phyloP scores from a whole-genome alignment of 192 early-diverging fungal genomes.

The Backusella morwellensis region DNA sequence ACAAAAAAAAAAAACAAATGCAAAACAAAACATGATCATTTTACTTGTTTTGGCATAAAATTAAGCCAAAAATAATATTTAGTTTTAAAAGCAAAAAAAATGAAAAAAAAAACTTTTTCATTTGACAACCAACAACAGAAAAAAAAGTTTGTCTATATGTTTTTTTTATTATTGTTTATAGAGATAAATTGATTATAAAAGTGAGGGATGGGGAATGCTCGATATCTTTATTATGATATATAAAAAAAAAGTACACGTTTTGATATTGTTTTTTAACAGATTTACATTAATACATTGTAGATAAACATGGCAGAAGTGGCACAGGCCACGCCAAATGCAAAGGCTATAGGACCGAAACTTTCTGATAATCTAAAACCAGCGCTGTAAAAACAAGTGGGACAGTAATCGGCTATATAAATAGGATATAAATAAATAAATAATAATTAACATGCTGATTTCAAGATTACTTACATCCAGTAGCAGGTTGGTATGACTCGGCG shows the following conservation, averaged over 20 bases:
- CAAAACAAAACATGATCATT: conserved; percentile 1
- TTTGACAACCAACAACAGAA: not conserved
- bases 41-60: not conserved
- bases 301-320: conserved; percentile 26
- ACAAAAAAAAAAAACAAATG: not conserved
- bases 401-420: conserved; percentile 19
- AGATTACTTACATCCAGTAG: conserved; percentile 24
- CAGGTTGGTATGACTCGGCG: conserved; percentile 27
- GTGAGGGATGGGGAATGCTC: not conserved
- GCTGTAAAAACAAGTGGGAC: conserved; percentile 36
- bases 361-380: conserved; percentile 9
- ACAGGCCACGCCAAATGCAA: conserved; percentile 28
- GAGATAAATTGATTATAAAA: not conserved
- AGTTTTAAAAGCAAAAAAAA: too few relatives aligned
- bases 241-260: not conserved
- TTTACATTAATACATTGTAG: conserved; percentile 11
- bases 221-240: conserved; percentile 3
- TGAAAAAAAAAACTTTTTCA: not conserved
- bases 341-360: conserved; percentile 16
- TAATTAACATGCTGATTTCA: not conserved
- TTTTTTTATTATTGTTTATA: not conserved
- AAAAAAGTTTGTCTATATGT: not conserved
- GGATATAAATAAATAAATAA: conserved; percentile 30
- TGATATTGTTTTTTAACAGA: not conserved
- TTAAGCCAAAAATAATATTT: not conserved